Evolutionary conservation across 2,329 filamentous ascomycete species (phyloP).

Genomic region (Cytospora mali): DNA sequence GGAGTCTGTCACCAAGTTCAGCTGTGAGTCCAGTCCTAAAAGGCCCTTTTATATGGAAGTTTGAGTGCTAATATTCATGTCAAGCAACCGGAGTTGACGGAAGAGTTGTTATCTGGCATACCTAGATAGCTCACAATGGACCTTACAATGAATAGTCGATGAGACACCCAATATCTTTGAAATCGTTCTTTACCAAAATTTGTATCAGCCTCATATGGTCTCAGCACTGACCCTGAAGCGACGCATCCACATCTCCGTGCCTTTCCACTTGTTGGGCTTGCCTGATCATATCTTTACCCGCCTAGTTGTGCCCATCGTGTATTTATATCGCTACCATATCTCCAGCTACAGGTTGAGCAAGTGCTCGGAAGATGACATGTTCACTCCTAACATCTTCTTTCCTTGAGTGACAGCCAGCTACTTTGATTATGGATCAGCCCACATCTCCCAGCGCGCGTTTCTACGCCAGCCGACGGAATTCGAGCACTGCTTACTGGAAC

Average conservation of each 20-base stretch:
- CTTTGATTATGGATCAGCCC: constrained; percentile 2
- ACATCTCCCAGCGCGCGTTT: constrained; percentile 25
- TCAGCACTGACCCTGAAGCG: constrained; percentile 22
- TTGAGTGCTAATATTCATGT: constrained; percentile 34
- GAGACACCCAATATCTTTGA: constrained; percentile 16
- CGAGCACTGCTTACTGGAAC: not conserved
- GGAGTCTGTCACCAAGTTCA: constrained; percentile 74
- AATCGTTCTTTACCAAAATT: constrained; percentile 21
- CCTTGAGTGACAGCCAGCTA: not conserved
- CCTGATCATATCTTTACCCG: constrained; percentile 9
- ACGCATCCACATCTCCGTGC: constrained; percentile 8
- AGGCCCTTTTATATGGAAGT: constrained; percentile 27
- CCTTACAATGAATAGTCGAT: constrained; percentile 22
- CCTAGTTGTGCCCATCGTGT: constrained; percentile 4
- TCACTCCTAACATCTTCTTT: not conserved
- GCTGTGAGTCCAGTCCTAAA: constrained; percentile 64
- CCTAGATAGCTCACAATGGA: constrained; percentile 46
- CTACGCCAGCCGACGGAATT: constrained; percentile 11
- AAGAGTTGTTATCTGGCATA: constrained; percentile 76
- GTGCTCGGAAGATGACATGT: not conserved
- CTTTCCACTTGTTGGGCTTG: constrained; percentile 12
- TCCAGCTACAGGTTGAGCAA: not conserved
- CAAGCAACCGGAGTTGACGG: constrained; percentile 82
- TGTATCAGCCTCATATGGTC: constrained; percentile 23
- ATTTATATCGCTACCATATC: constrained; percentile 14